These are phyloP conservation scores for Penicillium turbatum DNA, from an alignment of 495 filamentous ascomycete genomes.

Conservation along the genomic window DNA sequence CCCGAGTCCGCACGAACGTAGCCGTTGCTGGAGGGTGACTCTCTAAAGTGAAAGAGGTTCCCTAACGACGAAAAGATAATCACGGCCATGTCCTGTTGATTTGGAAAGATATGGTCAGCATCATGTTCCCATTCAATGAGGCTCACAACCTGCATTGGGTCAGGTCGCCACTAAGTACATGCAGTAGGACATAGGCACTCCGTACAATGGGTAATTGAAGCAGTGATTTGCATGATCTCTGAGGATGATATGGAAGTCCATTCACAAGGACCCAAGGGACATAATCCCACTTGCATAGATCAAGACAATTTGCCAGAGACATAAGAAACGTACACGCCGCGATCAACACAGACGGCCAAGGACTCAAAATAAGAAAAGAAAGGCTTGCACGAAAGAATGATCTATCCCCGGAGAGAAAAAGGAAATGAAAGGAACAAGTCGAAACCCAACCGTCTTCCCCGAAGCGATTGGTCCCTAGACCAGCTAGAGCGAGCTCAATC, in stretches of 20 bases:
- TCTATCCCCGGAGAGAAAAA: background rate
- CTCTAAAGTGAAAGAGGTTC: constrained; percentile 52
- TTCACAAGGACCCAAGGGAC: constrained; percentile 1
- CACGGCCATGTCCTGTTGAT: constrained; percentile 69
- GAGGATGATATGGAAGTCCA: background rate
- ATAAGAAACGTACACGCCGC: constrained; percentile 15
- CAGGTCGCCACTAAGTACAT: background rate
- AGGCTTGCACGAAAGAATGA: background rate
- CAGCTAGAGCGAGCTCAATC: constrained; percentile 37
- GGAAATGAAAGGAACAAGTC: background rate
- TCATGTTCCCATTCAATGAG: background rate
- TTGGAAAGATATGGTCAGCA: constrained; percentile 14
- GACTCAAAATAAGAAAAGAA: background rate
- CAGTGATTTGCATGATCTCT: constrained; percentile 2
- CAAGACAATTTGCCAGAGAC: constrained; percentile 4
- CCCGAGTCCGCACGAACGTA: constrained; percentile 50
- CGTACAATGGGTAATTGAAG: background rate
- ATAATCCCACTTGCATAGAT: constrained; percentile 8
- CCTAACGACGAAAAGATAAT: constrained; percentile 75
- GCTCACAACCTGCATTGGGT: background rate
- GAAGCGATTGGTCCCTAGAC: constrained; percentile 19
- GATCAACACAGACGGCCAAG: constrained; percentile 11
- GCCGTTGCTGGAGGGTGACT: constrained; percentile 41
- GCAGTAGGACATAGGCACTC: background rate
- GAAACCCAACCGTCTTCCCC: background rate